A percentile compares a stretch with the other conserved stretches of the same genome.
Evolutionary conservation across 495 filamentous ascomycete species (phyloP).

Genomic region (Neurospora sp.): DNA sequence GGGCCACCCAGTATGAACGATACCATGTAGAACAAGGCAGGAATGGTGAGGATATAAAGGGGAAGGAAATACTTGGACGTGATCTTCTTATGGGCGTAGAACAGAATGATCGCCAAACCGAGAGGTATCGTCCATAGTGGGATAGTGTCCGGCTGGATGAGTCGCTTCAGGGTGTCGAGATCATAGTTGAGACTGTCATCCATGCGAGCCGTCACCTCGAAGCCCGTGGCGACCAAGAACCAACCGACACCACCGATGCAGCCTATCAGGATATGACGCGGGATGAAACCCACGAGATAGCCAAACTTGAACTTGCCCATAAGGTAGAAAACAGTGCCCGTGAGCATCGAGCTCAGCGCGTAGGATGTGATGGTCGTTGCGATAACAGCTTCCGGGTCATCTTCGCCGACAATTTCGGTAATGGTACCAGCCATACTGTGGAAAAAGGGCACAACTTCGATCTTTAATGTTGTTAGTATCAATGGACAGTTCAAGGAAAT

Average conservation of each 20-base stretch:
- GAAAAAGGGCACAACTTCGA: conserved; percentile 95
- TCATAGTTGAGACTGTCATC: conserved; percentile 76
- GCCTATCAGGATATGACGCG: conserved; percentile 88
- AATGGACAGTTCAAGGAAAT: background rate
- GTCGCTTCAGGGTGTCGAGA: conserved; percentile 58
- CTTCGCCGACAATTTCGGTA: conserved; percentile 62
- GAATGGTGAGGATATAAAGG: conserved; percentile 75
- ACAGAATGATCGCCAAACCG: conserved; percentile 62
- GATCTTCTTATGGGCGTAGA: conserved; percentile 60
- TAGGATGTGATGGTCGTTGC: conserved; percentile 89
- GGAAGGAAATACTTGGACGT: conserved; percentile 76
- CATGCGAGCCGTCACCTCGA: conserved; percentile 89
- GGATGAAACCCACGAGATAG: conserved; percentile 91
- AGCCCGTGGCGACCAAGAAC: conserved; percentile 81
- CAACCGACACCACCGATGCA: conserved; percentile 98
- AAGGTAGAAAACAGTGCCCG: conserved; percentile 79
- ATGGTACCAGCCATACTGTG: conserved; percentile 95
- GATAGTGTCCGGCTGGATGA: conserved; percentile 62
- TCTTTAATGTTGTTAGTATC: conserved; percentile 34
- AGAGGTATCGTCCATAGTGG: conserved; percentile 78
- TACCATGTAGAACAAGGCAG: conserved; percentile 71
- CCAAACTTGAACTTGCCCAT: conserved; percentile 82
- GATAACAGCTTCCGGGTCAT: conserved; percentile 73
- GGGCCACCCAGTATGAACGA: conserved; percentile 55
- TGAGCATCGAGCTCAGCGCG: conserved; percentile 82